phyloP scores from a whole-genome alignment of 306 rosid species.

The Begonia masoniana region DNA sequence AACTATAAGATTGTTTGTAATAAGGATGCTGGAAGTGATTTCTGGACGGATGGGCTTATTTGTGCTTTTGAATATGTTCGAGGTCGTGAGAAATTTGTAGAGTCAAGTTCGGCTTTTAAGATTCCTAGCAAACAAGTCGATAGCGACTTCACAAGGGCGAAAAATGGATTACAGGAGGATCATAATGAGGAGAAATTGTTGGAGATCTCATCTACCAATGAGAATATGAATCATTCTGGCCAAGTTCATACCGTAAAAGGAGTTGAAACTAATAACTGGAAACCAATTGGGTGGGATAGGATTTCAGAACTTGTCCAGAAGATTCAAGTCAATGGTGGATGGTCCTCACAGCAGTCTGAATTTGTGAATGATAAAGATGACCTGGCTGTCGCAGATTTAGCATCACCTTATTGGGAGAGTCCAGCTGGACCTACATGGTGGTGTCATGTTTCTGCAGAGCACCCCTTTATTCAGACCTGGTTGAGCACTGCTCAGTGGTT shows the following conservation, averaged over 20 bases:
- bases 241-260: slow-evolving; percentile 20
- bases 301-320: slow-evolving; percentile 60
- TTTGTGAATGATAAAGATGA: slow-evolving; percentile 49
- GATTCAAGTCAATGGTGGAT: slow-evolving; percentile 46
- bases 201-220: slow-evolving; percentile 19
- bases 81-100: slow-evolving; percentile 26
- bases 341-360: slow-evolving; percentile 40
- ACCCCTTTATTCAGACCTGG: slow-evolving; percentile 57
- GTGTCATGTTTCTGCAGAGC: slow-evolving; percentile 80
- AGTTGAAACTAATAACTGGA: slow-evolving; percentile 48
- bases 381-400: slow-evolving; percentile 76
- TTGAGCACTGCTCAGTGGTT: slow-evolving; percentile 74
- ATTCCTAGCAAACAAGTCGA: slow-evolving; percentile 16
- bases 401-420: slow-evolving; percentile 84
- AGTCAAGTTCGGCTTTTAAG: slow-evolving; percentile 22
- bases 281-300: slow-evolving; percentile 87
- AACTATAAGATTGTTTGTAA: slow-evolving; percentile 17
- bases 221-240: slow-evolving; percentile 15
- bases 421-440: slow-evolving; percentile 93
- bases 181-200: slow-evolving; percentile 17
- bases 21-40: slow-evolving; percentile 39
- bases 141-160: slow-evolving; percentile 17
- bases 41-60: slow-evolving; percentile 87
- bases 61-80: slow-evolving; percentile 72
- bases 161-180: slow-evolving; percentile 21